phyloP scores from a whole-genome alignment of 768 basidiomycete species.

The Pholiota molesta region DNA sequence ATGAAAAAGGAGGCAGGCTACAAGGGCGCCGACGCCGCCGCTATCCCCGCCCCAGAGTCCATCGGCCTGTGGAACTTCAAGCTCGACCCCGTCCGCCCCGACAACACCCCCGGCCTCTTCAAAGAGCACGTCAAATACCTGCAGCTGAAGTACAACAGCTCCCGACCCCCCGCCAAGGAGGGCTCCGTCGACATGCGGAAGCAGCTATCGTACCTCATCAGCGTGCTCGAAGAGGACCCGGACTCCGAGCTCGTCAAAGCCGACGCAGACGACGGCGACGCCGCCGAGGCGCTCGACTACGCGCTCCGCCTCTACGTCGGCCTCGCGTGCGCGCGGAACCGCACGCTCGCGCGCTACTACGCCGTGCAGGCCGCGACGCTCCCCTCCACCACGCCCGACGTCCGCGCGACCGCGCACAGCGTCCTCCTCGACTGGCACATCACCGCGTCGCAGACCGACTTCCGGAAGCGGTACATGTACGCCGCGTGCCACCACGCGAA shows the following conservation, averaged over 20 bases:
- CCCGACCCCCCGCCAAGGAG: background rate
- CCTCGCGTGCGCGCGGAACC: conserved; percentile 13
- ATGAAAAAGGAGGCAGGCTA: conserved; percentile 11
- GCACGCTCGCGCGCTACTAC: conserved; percentile 13
- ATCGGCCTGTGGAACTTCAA: conserved; percentile 11
- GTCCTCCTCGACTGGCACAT: conserved; percentile 17
- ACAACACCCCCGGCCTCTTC: background rate
- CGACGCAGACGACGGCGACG: background rate
- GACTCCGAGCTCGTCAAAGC: background rate
- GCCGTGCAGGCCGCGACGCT: conserved; percentile 11
- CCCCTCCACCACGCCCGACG: conserved; percentile 1
- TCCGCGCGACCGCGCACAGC: conserved; percentile 16
- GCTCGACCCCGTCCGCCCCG: background rate
- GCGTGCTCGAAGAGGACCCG: background rate
- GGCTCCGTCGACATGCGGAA: background rate
- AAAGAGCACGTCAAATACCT: background rate
- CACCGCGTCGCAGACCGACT: background rate
- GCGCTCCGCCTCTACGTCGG: background rate
- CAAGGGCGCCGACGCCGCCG: background rate
- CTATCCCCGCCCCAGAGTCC: conserved; percentile 10
- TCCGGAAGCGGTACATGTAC: conserved; percentile 12
- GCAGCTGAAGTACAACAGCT: background rate
- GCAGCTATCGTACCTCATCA: background rate
- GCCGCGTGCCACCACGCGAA: conserved; percentile 20
- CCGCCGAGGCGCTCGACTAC: background rate